These are phyloP conservation scores for Ampelocalamus luodianensis DNA, from an alignment of 176 grass and related monocot species.

Conservation along the genomic window DNA sequence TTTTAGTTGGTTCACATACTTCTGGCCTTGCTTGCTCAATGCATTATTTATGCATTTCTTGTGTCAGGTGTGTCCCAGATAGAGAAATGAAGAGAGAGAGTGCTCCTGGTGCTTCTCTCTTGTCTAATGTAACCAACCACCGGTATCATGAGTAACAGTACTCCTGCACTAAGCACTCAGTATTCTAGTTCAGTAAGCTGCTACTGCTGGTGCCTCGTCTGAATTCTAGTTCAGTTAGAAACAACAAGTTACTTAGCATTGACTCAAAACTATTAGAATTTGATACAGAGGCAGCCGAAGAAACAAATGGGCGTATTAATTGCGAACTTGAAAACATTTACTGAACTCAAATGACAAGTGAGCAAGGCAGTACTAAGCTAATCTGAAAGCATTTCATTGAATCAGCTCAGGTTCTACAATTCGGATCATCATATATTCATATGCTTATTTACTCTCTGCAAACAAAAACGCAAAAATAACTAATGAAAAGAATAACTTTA, in stretches of 20 bases:
- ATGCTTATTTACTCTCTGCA: conserved; percentile 45
- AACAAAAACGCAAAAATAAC: background rate
- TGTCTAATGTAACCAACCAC: conserved; percentile 26
- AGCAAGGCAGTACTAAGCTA: conserved; percentile 11
- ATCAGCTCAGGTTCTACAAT: conserved; percentile 7
- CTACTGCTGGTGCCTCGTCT: conserved; percentile 19
- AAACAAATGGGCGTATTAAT: background rate
- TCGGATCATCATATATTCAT: background rate
- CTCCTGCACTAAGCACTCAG: background rate
- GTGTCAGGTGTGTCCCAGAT: conserved; percentile 21
- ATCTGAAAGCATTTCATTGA: conserved; percentile 13
- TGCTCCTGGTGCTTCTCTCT: conserved; percentile 6
- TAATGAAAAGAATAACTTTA: background rate
- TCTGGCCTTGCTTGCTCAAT: background rate
- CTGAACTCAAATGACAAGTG: conserved; percentile 30
- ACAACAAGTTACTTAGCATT: conserved; percentile 11
- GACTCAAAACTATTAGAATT: background rate
- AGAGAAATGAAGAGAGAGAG: background rate
- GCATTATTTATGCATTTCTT: conserved; percentile 16
- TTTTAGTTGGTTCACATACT: conserved; percentile 19
- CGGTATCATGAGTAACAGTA: conserved; percentile 26
- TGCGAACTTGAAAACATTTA: background rate
- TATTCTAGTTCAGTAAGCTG: conserved; percentile 16
- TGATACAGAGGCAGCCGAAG: conserved; percentile 20
- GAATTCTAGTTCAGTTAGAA: conserved; percentile 5